Evolutionary conservation across 805 yeast species (phyloP).

Genomic region (Torulaspora indica): DNA sequence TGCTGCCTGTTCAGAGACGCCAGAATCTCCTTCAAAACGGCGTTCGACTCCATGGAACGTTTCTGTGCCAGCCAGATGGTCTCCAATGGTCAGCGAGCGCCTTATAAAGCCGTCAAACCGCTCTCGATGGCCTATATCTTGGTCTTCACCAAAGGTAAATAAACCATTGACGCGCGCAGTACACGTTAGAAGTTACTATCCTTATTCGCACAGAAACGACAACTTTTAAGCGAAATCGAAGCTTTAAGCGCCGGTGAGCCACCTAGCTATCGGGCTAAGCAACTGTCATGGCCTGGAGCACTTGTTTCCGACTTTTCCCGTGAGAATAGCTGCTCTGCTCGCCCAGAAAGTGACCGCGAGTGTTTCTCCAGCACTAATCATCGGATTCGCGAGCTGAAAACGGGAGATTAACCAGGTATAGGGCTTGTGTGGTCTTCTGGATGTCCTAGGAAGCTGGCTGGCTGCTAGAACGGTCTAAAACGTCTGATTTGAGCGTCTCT

Average conservation of each 20-base stretch:
- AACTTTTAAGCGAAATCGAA: background rate
- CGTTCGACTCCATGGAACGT: slow-evolving; percentile 9
- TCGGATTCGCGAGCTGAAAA: background rate
- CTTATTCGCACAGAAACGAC: background rate
- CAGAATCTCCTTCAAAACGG: slow-evolving; percentile 9
- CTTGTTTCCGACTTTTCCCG: background rate
- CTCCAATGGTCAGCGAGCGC: background rate
- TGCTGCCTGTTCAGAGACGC: slow-evolving; percentile 41
- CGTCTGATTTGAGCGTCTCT: background rate
- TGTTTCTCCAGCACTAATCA: background rate
- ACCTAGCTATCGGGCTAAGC: too few species aligned
- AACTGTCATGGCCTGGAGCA: background rate
- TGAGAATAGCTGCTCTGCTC: background rate
- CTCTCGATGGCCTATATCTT: background rate
- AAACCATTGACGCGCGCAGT: background rate
- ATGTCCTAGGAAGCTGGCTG: background rate
- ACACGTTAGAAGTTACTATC: background rate
- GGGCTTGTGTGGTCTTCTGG: too few species aligned
- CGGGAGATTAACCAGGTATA: background rate
- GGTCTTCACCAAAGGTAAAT: background rate
- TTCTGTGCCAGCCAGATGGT: slow-evolving; percentile 4
- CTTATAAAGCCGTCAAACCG: background rate
- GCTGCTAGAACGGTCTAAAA: background rate
- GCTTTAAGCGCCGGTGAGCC: background rate
- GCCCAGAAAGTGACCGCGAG: background rate